phyloP scores from a whole-genome alignment of 495 filamentous ascomycete species.

The Monascus purpureus region DNA sequence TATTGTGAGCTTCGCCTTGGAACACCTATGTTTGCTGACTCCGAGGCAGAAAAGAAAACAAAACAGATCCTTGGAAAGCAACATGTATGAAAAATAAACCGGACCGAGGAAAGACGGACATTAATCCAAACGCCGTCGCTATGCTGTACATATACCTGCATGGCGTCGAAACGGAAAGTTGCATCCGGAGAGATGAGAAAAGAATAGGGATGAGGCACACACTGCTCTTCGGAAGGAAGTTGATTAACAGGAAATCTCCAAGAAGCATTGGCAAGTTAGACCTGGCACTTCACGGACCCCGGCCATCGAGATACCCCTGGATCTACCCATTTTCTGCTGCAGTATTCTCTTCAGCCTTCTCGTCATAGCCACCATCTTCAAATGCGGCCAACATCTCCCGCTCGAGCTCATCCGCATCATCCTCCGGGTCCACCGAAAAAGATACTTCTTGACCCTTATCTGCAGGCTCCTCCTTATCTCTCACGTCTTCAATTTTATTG shows the following conservation, averaged over 20 bases:
- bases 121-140: constrained; percentile 31
- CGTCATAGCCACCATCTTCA: constrained; percentile 33
- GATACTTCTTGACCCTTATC: constrained; percentile 5
- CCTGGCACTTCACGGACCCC: too few relatives aligned
- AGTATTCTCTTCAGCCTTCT: constrained; percentile 15
- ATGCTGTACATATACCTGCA: constrained; percentile 15
- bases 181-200: constrained; percentile 4
- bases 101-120: too few relatives aligned
- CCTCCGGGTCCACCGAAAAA: constrained; percentile 19
- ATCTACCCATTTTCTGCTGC: constrained; percentile 13
- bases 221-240: too few relatives aligned
- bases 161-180: constrained; percentile 15
- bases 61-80: constrained; percentile 1
- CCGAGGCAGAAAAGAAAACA: constrained; percentile 1
- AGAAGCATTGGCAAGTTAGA: too few relatives aligned
- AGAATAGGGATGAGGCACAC: neutral
- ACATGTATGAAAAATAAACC: too few relatives aligned
- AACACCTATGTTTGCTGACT: too few relatives aligned
- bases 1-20: too few relatives aligned
- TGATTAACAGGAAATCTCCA: too few relatives aligned
- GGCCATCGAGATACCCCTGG: too few relatives aligned
- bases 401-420: constrained; percentile 50
- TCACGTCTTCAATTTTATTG: constrained; percentile 8
- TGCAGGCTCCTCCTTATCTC: constrained; percentile 5
- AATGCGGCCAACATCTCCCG: constrained; percentile 55